Conservation (phyloP, 495 filamentous ascomycete species). For the Cercophora samala region DNA sequence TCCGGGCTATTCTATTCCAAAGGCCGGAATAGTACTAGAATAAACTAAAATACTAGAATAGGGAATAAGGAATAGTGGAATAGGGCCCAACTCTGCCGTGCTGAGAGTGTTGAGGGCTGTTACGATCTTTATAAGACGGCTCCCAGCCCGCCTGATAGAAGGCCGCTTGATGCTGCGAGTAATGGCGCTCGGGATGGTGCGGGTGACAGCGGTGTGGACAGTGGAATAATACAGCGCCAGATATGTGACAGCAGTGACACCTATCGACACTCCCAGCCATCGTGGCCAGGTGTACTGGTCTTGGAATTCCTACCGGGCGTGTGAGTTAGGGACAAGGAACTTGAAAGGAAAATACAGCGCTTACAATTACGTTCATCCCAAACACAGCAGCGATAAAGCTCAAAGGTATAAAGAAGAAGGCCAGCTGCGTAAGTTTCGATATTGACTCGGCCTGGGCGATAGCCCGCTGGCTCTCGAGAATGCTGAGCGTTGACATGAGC, state of each 20-base stretch:
- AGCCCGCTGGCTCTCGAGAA: neutral
- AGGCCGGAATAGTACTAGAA: no score
- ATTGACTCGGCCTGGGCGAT: neutral
- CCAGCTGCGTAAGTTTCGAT: neutral
- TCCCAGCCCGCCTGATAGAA: neutral
- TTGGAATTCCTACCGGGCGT: neutral
- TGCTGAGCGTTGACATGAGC: neutral
- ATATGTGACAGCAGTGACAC: neutral
- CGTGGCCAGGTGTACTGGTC: neutral
- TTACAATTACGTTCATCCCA: neutral
- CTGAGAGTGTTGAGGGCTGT: neutral
- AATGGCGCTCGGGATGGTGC: neutral
- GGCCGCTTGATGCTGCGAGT: neutral
- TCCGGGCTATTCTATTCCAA: no score
- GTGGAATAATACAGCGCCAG: neutral
- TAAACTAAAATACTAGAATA: no score
- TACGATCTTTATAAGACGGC: neutral
- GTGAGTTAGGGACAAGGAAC: neutral
- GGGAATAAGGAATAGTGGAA: no score
- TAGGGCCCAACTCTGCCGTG: no score
- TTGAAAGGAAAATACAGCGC: neutral
- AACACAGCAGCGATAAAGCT: neutral
- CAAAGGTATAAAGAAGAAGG: neutral
- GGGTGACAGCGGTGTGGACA: neutral
- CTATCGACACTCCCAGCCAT: neutral